Evolutionary conservation across 441 rosid genomes (phyloP).

Genomic region (Adansonia grandidieri): DNA sequence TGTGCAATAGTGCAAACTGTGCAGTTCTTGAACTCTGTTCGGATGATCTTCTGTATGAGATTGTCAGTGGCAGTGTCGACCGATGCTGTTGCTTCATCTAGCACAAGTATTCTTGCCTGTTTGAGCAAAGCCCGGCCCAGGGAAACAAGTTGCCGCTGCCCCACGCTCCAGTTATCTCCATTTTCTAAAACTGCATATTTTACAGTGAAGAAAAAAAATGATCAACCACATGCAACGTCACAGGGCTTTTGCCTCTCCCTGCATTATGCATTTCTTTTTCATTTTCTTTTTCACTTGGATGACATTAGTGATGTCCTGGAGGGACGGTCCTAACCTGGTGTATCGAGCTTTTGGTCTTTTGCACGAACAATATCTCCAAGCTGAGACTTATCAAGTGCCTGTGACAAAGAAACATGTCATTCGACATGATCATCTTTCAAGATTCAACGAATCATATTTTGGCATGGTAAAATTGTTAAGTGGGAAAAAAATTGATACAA

Average conservation of each 20-base stretch:
- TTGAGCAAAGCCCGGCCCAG: conserved; percentile 96
- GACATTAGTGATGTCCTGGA: conserved; percentile 16
- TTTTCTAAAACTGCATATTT: conserved; percentile 72
- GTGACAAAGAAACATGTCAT: conserved; percentile 25
- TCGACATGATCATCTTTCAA: conserved; percentile 8
- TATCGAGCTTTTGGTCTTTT: conserved; percentile 86
- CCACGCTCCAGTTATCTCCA: conserved; percentile 99
- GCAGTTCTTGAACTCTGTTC: conserved; percentile 90
- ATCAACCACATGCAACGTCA: conserved; percentile 22
- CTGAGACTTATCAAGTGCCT: conserved; percentile 98
- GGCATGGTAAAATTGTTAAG: background rate
- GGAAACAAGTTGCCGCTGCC: conserved; percentile 95
- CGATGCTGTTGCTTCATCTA: conserved; percentile 99
- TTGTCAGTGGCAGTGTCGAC: conserved; percentile 99
- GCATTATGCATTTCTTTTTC: background rate
- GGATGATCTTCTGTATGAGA: conserved; percentile 93
- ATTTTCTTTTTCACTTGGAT: conserved; percentile 12
- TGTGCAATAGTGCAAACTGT: conserved; percentile 99
- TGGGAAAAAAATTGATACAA: background rate
- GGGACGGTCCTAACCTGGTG: conserved; percentile 62
- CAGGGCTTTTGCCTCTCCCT: conserved; percentile 16
- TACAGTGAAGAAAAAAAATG: conserved; percentile 11
- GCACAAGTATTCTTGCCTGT: conserved; percentile 93
- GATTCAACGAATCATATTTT: conserved; percentile 14
- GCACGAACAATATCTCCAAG: conserved; percentile 83